Conservation (phyloP, 768 basidiomycete species). For the Suillus bovinus region DNA sequence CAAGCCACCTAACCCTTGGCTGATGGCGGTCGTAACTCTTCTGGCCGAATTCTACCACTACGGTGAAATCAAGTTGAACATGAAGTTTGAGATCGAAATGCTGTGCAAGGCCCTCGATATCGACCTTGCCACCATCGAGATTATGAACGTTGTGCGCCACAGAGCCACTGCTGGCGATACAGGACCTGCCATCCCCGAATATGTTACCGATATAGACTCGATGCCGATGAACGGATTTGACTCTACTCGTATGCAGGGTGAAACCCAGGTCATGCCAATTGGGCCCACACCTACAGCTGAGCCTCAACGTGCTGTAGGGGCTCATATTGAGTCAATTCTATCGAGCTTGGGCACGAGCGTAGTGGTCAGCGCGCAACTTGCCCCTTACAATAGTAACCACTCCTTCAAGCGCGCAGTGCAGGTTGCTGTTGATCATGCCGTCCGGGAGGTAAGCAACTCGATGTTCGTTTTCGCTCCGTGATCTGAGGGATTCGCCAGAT, state of each 20-base stretch:
- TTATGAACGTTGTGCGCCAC: slow-evolving; percentile 78
- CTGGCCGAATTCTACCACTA: slow-evolving; percentile 96
- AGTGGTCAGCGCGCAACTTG: slow-evolving; percentile 74
- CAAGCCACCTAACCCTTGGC: slow-evolving; percentile 96
- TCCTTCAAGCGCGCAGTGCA: slow-evolving; percentile 89
- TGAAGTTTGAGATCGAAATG: slow-evolving; percentile 98
- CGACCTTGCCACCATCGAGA: slow-evolving; percentile 82
- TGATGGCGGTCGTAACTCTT: slow-evolving; percentile 92
- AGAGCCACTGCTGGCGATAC: slow-evolving; percentile 63
- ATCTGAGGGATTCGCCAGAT: slow-evolving; percentile 50
- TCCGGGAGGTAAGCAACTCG: slow-evolving; percentile 72
- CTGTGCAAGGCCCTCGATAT: slow-evolving; percentile 91
- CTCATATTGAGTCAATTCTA: slow-evolving; percentile 83
- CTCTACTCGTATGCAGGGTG: slow-evolving; percentile 45
- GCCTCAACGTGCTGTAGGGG: slow-evolving; percentile 63
- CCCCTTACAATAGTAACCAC: slow-evolving; percentile 73
- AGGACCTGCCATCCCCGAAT: slow-evolving; percentile 72
- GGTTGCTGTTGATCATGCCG: slow-evolving; percentile 88
- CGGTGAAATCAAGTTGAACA: slow-evolving; percentile 92
- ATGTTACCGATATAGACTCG: slow-evolving; percentile 77
- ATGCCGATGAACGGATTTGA: slow-evolving; percentile 76
- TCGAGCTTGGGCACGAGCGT: slow-evolving; percentile 68
- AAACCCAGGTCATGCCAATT: slow-evolving; percentile 64
- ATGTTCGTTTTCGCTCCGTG: background rate
- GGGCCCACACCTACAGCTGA: slow-evolving; percentile 63